A percentile compares a stretch with the other conserved stretches of the same genome.
Evolutionary conservation across 805 yeast genomes (phyloP).

Genomic region (Lachancea fermentati): DNA sequence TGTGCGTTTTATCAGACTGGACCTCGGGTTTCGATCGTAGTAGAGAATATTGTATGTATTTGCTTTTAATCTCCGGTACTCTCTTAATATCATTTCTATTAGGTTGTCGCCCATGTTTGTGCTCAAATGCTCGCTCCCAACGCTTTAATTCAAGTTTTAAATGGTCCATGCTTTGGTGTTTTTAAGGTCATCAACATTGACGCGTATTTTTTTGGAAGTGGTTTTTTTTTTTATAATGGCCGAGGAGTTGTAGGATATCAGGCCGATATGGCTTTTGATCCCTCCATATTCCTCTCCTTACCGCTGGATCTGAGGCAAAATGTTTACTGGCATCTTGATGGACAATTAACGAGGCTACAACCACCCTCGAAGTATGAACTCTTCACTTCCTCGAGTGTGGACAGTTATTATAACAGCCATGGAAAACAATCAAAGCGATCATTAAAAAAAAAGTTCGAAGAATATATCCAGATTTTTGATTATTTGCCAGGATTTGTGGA

Average conservation of each 20-base stretch:
- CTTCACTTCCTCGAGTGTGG: slow-evolving; percentile 1
- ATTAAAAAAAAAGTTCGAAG: slow-evolving; percentile 14
- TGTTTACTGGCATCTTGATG: slow-evolving; percentile 23
- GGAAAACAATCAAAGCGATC: neutral
- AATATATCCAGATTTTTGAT: slow-evolving; percentile 23
- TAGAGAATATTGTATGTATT: slow-evolving; percentile 33
- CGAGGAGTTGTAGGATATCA: neutral
- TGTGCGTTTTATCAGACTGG: slow-evolving; percentile 3
- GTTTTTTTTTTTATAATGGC: neutral
- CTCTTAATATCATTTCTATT: slow-evolving; percentile 42
- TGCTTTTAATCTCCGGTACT: slow-evolving; percentile 31
- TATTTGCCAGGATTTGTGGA: slow-evolving; percentile 19
- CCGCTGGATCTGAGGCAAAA: slow-evolving; percentile 23
- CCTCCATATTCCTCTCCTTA: slow-evolving; percentile 16
- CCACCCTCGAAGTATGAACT: slow-evolving; percentile 8
- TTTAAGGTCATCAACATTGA: slow-evolving; percentile 1
- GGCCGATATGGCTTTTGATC: slow-evolving; percentile 4
- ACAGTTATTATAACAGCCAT: neutral
- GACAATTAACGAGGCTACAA: slow-evolving; percentile 3
- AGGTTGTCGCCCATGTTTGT: slow-evolving; percentile 40
- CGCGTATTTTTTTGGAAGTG: no score
- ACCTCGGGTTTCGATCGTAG: slow-evolving; percentile 12
- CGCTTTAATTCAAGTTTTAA: slow-evolving; percentile 43
- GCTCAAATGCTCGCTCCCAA: slow-evolving; percentile 49
- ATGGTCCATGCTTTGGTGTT: slow-evolving; percentile 8